Base-by-base conservation (phyloP, 2,329 filamentous ascomycete genomes). In the Aspergillus sp. region DNA sequence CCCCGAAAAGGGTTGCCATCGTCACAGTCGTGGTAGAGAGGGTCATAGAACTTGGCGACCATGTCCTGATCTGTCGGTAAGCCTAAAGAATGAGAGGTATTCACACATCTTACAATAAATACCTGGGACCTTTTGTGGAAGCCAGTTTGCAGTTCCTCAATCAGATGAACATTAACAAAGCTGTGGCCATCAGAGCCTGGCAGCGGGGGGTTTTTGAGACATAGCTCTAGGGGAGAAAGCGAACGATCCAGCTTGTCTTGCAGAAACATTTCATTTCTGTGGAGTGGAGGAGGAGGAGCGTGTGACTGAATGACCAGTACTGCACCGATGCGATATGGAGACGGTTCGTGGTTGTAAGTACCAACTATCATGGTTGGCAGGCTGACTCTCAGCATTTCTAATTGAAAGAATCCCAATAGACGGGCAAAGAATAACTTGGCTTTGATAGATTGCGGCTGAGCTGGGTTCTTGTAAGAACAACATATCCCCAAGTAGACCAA, bases 31-130 rank as follows among this genome's bases (percentile, higher is more conserved):
- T 32, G 13, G 13, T 48, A 47, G 4, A 32, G 32, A 5, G 41
- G 53, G 28, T 56, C 53, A 25, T 56, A 56, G 13, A 56, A 30
- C 10, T 56, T 56, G 41, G 53, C 53, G 25, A 47, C 4, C 23
- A 56, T 7, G 41, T 56, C 41, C 17, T 56, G 53, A 56, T 56
- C 25, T 9, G n/a, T 48, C n/a, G 41, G 41, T 21, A 15, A 7
- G 36, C 5, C 15, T 19, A 10, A 17, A 19, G 28, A 38, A n/a
- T 15, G 21, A 5, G 1, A 13, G 13, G 5, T n/a, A 47, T 56
- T 8, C 25, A 47, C 8, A 5, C 9, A 15, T 48, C 28, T 48
- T 28, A 56, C 28, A 13, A 36, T 3, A 30, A 38, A 38, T n/a
- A 48, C 36, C 53, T 56, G 53, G 10, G 53, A 48, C 9, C 17